These are phyloP conservation scores for Candolleomyces efflorescens DNA, from an alignment of 768 basidiomycete species.

Conservation along the genomic window DNA sequence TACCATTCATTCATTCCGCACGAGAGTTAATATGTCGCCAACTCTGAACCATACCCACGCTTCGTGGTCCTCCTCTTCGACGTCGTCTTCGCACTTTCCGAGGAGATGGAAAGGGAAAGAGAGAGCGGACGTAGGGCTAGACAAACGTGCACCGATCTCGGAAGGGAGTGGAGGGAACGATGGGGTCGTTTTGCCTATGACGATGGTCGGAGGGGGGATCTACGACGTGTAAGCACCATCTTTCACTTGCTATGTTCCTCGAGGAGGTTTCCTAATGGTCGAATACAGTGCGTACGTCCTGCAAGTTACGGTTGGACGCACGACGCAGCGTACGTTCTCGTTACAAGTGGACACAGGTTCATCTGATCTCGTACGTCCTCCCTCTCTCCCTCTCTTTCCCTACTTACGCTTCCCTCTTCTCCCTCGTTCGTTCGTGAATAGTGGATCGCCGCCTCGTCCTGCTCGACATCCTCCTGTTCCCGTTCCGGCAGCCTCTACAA, in stretches of 20 bases:
- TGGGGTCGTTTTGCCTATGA: background rate
- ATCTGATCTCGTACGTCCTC: constrained; percentile 57
- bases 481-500: constrained; percentile 54
- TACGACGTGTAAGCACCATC: background rate
- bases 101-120: too few relatives aligned
- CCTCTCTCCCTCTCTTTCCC: background rate
- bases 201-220: background rate
- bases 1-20: too few relatives aligned
- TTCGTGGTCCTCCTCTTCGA: too few relatives aligned
- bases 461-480: constrained; percentile 50
- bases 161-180: background rate
- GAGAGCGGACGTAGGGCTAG: too few relatives aligned
- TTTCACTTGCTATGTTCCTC: background rate
- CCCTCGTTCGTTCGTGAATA: too few relatives aligned
- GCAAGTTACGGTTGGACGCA: constrained; percentile 51
- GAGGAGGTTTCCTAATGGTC: constrained; percentile 3
- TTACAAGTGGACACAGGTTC: constrained; percentile 82
- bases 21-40: too few relatives aligned
- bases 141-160: too few relatives aligned
- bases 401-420: background rate
- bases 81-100: too few relatives aligned
- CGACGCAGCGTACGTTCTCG: constrained; percentile 41
- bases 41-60: too few relatives aligned
- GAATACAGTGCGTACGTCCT: constrained; percentile 58
- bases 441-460: constrained; percentile 75